phyloP scores from a whole-genome alignment of 305 asterid species.

The Solanum hybrid region DNA sequence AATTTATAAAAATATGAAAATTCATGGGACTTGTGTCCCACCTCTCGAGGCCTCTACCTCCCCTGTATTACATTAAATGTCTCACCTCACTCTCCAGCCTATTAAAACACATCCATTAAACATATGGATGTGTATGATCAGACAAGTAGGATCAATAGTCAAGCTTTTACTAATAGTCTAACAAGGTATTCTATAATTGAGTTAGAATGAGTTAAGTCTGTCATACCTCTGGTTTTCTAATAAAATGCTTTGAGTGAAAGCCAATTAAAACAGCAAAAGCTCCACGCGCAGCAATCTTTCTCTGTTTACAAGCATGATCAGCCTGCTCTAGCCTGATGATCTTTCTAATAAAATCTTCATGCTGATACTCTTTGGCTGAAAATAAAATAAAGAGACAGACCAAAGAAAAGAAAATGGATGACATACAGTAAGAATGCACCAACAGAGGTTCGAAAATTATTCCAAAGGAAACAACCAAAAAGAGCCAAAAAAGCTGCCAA shows the following conservation, averaged over 20 bases:
- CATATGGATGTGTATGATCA: not conserved
- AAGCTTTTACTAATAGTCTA: not conserved
- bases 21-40: not conserved
- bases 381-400: conserved; percentile 16
- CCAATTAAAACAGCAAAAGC: conserved; percentile 68
- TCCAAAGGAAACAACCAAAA: not conserved
- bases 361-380: conserved; percentile 51
- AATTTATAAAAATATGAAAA: not conserved
- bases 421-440: not conserved
- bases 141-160: not conserved
- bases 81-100: not conserved
- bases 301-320: conserved; percentile 44
- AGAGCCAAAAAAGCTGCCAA: not conserved
- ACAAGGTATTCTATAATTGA: not conserved
- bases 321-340: conserved; percentile 80
- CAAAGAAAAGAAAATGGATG: not conserved
- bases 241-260: conserved; percentile 40
- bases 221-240: conserved; percentile 61
- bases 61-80: not conserved
- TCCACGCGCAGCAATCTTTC: conserved; percentile 40
- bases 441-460: not conserved
- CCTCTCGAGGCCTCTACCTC: not conserved
- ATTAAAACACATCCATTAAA: not conserved
- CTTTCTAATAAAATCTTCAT: conserved; percentile 39
- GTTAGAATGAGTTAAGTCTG: not conserved